Evolutionary conservation across 805 yeast genomes (phyloP), one percentile per base, ranked within the genome.

Genomic region (Starmerella kuoi): DNA sequence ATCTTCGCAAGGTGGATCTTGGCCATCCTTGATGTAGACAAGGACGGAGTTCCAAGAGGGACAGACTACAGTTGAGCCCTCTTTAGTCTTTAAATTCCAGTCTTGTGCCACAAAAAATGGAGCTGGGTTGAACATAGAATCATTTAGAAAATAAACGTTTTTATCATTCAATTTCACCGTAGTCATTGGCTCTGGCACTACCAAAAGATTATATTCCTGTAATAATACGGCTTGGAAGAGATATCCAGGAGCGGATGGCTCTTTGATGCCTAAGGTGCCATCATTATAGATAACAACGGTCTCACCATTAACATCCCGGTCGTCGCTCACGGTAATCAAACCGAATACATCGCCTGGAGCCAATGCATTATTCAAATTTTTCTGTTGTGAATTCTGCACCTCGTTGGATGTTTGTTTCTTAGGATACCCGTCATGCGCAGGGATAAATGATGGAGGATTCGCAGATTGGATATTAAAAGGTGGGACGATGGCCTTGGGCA

Each of bases 331-430:
- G 8, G 54, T 48, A 9, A 47, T 40, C 19, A 55, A 39, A 2
- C 55, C 55, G 40, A 55, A 55, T 3, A 54, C 57, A 12, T 54
- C 55, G 14, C 58, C 58, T 2, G 52, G 52, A 3, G 31, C 39
- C 21, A 50, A 44, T 2, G 35, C 40, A 0, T 37, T 28, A 11
- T 25, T 25, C n/a, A n/a, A n/a, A n/a, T n/a, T n/a, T n/a, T n/a
- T n/a, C n/a, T n/a, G n/a, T n/a, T n/a, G n/a, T n/a, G n/a, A n/a
- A n/a, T n/a, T n/a, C n/a, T n/a, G n/a, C n/a, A n/a, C n/a, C n/a
- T n/a, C n/a, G n/a, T n/a, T n/a, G n/a, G n/a, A n/a, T n/a, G n/a
- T n/a, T n/a, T n/a, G n/a, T n/a, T n/a, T n/a, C n/a, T n/a, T n/a
- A n/a, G n/a, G n/a, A n/a, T n/a, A n/a, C n/a, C n/a, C n/a, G n/a